phyloP scores from a whole-genome alignment of 2,329 filamentous ascomycete species.

The Fusarium sp. region DNA sequence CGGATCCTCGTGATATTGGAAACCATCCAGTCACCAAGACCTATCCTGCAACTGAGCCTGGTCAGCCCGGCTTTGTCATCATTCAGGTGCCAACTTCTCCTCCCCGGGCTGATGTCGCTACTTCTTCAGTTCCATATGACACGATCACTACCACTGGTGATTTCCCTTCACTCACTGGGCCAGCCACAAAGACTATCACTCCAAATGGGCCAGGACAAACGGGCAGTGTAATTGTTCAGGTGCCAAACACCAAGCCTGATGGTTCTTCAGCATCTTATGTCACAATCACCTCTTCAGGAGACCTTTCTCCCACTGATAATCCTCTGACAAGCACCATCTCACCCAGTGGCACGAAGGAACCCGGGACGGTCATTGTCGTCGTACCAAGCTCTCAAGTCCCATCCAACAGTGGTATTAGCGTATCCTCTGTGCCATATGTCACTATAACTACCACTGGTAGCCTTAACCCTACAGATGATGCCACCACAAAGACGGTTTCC shows the following conservation, averaged over 20 bases:
- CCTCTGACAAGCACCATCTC: not conserved
- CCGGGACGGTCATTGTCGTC: not conserved
- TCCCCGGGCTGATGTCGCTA: rapidly evolving
- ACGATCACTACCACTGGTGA: not conserved
- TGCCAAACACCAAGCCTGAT: rapidly evolving
- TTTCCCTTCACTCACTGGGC: not conserved
- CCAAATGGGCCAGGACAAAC: not conserved
- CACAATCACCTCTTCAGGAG: not conserved
- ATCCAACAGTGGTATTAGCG: too few relatives aligned
- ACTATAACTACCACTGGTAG: not conserved
- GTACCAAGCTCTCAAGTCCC: not conserved
- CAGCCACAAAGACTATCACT: not conserved
- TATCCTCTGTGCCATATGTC: not conserved
- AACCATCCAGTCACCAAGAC: not conserved
- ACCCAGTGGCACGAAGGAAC: not conserved
- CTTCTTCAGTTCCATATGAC: not conserved
- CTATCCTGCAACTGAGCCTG: not conserved
- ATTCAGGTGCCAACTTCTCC: not conserved
- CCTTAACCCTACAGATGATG: not conserved
- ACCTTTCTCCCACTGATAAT: not conserved
- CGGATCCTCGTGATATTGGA: not conserved
- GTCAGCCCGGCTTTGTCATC: rapidly evolving
- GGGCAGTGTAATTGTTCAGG: not conserved
- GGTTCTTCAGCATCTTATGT: not conserved
- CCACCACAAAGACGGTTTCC: rapidly evolving